A percentile compares a stretch with the other conserved stretches of the same genome.
Evolutionary conservation across 2,329 filamentous ascomycete species (phyloP).

Genomic region (Didymella pomorum): DNA sequence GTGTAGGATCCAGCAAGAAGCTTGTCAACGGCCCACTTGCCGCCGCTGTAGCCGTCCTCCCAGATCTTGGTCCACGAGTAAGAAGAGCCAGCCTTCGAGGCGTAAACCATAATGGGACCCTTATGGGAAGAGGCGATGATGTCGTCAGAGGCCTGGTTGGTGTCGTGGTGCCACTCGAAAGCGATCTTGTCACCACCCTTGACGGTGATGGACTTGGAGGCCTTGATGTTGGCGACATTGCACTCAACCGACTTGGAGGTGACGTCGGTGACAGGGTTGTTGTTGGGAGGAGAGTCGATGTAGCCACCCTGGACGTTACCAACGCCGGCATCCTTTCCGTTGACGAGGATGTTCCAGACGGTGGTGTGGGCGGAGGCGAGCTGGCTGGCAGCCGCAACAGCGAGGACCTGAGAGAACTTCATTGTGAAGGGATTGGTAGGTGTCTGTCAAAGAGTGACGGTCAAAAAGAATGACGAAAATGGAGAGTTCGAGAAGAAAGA

Average conservation of each 20-base stretch:
- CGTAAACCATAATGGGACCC: constrained; percentile 62
- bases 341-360: constrained; percentile 52
- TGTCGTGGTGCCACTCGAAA: constrained; percentile 62
- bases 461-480: constrained; percentile 22
- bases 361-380: constrained; percentile 47
- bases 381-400: constrained; percentile 39
- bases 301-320: constrained; percentile 54
- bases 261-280: constrained; percentile 48
- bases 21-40: constrained; percentile 52
- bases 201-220: constrained; percentile 56
- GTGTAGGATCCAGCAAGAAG: constrained; percentile 44
- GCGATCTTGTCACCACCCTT: constrained; percentile 58
- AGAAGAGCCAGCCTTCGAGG: constrained; percentile 54
- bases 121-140: constrained; percentile 62
- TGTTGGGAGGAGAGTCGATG: constrained; percentile 57
- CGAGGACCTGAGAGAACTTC: constrained; percentile 43
- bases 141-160: constrained; percentile 55
- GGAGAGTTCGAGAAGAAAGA: constrained; percentile 30
- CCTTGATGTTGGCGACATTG: constrained; percentile 45
- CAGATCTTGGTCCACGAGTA: constrained; percentile 60
- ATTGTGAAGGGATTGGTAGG: constrained; percentile 31
- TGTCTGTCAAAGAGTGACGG: constrained; percentile 25
- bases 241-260: constrained; percentile 46
- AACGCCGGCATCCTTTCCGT: constrained; percentile 50
- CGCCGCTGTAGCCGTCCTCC: constrained; percentile 47